Conservation (phyloP, 2,329 filamentous ascomycete genomes). For the Trichoderma afroharzianum region DNA sequence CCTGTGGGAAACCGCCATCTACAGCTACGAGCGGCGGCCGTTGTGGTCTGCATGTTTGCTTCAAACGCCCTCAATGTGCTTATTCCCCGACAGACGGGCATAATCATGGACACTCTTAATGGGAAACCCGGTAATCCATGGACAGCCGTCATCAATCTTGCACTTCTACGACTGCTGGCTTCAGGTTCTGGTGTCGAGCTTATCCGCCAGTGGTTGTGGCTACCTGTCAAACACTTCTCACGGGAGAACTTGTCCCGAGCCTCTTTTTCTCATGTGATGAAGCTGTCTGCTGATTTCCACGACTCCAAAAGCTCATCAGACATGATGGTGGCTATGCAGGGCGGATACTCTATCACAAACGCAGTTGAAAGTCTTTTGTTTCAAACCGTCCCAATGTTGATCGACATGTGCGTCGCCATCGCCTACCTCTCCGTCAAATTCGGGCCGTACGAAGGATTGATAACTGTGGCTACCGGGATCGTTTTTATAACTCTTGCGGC, state of each 20-base stretch:
- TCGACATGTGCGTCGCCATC: conserved; percentile 57
- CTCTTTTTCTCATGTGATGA: conserved; percentile 57
- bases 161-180: conserved; percentile 47
- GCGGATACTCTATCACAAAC: conserved; percentile 51
- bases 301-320: conserved; percentile 59
- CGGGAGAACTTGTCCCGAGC: conserved; percentile 51
- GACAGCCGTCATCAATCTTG: conserved; percentile 51
- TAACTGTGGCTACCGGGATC: conserved; percentile 55
- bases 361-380: conserved; percentile 58
- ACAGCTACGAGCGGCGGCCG: conserved; percentile 64
- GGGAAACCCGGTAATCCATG: conserved; percentile 48
- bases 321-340: conserved; percentile 54
- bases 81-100: conserved; percentile 76
- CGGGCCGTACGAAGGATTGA: conserved; percentile 59
- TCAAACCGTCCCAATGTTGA: conserved; percentile 55
- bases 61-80: conserved; percentile 72
- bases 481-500: conserved; percentile 54
- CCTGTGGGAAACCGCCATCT: conserved; percentile 63
- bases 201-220: conserved; percentile 53
- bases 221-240: conserved; percentile 56
- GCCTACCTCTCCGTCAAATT: conserved; percentile 57
- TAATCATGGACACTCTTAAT: conserved; percentile 68
- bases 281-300: conserved; percentile 59
- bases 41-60: conserved; percentile 64
- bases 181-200: conserved; percentile 55